Conservation (phyloP, 148 eudicot genomes). For the Heliamphora exappendiculata region DNA sequence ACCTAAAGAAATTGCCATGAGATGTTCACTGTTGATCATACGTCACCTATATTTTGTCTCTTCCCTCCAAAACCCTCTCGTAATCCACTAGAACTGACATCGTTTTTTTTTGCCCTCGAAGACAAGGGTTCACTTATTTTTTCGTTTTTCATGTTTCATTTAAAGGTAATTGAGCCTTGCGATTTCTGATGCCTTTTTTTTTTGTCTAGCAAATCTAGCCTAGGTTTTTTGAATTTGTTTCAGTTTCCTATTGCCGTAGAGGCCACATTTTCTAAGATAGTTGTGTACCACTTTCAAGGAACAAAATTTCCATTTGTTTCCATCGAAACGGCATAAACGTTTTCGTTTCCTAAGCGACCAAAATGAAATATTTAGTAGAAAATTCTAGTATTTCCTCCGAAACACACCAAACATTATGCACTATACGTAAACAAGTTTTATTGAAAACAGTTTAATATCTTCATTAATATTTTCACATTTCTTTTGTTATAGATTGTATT, state of each 20-base stretch:
- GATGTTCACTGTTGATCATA: not conserved
- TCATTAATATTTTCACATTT: too few species aligned
- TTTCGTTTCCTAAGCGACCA: too few species aligned
- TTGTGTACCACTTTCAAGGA: slow-evolving; percentile 2
- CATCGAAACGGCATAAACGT: too few species aligned
- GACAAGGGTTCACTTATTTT: not conserved
- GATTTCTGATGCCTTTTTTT: not conserved
- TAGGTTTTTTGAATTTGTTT: not conserved
- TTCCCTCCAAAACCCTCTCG: not conserved
- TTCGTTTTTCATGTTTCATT: not conserved
- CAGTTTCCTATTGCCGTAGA: not conserved
- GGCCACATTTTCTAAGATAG: not conserved
- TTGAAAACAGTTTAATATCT: too few species aligned
- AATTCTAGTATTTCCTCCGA: too few species aligned
- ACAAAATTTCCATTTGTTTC: too few species aligned
- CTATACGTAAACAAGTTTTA: too few species aligned
- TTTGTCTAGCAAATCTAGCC: not conserved
- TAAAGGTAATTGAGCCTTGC: not conserved
- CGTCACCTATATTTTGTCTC: not conserved
- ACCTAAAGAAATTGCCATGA: not conserved
- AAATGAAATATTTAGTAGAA: too few species aligned
- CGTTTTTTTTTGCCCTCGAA: not conserved
- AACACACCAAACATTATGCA: too few species aligned
- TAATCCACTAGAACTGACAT: not conserved
- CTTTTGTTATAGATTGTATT: too few species aligned